Evolutionary conservation across 495 filamentous ascomycete species (phyloP).

Genomic region (Margaritispora aquatica): DNA sequence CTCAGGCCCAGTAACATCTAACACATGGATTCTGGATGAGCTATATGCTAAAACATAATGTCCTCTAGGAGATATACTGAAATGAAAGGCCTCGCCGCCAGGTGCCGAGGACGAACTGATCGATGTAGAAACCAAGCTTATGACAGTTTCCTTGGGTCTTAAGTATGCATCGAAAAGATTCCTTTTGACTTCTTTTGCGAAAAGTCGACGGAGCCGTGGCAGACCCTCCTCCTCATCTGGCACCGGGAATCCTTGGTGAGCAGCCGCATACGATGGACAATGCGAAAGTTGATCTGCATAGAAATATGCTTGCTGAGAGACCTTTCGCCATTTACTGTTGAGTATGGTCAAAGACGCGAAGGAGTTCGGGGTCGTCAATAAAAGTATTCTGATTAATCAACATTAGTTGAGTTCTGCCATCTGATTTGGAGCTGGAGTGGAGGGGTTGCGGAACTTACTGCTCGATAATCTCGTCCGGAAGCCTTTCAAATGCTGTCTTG

Average conservation of each 20-base stretch:
- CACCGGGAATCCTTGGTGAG: constrained; percentile 35
- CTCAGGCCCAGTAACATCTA: constrained; percentile 53
- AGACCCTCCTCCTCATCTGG: constrained; percentile 48
- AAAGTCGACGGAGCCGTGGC: constrained; percentile 55
- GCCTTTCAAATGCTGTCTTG: constrained; percentile 24
- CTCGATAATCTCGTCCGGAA: constrained; percentile 38
- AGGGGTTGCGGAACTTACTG: constrained; percentile 26
- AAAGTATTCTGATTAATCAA: constrained; percentile 56
- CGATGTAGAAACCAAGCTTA: constrained; percentile 76
- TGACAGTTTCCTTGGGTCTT: constrained; percentile 59
- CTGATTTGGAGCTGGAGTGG: neutral
- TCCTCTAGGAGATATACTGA: constrained; percentile 68
- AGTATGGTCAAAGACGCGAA: constrained; percentile 82
- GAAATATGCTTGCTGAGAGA: constrained; percentile 63
- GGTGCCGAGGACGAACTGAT: constrained; percentile 76
- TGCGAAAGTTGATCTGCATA: constrained; percentile 71
- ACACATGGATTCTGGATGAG: constrained; percentile 80
- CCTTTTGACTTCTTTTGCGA: constrained; percentile 63
- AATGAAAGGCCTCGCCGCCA: constrained; percentile 80
- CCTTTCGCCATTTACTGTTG: constrained; percentile 68
- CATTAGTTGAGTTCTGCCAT: neutral
- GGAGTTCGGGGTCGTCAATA: constrained; percentile 64
- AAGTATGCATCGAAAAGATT: constrained; percentile 78
- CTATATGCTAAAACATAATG: constrained; percentile 72
- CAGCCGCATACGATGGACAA: constrained; percentile 62